phyloP scores from a whole-genome alignment of 495 filamentous ascomycete species.

The Letharia columbiana region DNA sequence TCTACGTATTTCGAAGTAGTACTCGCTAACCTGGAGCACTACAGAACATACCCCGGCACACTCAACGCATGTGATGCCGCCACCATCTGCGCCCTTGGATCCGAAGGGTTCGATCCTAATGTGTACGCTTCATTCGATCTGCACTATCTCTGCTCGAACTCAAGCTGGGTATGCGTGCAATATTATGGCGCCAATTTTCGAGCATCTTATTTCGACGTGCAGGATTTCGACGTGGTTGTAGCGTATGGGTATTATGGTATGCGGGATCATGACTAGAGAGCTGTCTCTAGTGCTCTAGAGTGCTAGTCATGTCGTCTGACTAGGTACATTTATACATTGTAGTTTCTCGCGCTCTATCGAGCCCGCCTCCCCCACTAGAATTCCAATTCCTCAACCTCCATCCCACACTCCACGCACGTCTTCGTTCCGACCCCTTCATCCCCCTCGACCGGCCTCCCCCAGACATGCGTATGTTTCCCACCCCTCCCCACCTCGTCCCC shows the following conservation, averaged over 20 bases:
- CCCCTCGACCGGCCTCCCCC: conserved; percentile 74
- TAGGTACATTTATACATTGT: not conserved
- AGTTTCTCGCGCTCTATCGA: not conserved
- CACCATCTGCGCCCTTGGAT: not conserved
- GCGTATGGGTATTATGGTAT: not conserved
- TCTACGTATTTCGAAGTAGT: too few species aligned
- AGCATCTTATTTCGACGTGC: not conserved
- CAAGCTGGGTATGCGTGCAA: not conserved
- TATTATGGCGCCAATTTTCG: not conserved
- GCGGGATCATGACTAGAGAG: not conserved
- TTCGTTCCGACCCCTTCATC: conserved; percentile 73
- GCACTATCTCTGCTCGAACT: not conserved
- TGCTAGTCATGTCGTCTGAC: not conserved
- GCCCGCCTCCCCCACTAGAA: conserved; percentile 40
- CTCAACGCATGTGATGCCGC: not conserved
- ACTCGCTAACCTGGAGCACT: too few species aligned
- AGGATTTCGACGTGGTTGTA: not conserved
- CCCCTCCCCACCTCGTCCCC: conserved; percentile 61
- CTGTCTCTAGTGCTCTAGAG: not conserved
- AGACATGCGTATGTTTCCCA: conserved; percentile 82
- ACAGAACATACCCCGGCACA: not conserved
- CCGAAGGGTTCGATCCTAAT: not conserved
- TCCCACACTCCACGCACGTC: conserved; percentile 81
- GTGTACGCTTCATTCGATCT: not conserved
- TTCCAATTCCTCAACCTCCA: conserved; percentile 95